A percentile compares a stretch with the other conserved stretches of the same genome.
These are phyloP conservation scores for Pseudocercospora eumusae DNA, from an alignment of 2,329 filamentous ascomycete genomes.

Conservation along the genomic window DNA sequence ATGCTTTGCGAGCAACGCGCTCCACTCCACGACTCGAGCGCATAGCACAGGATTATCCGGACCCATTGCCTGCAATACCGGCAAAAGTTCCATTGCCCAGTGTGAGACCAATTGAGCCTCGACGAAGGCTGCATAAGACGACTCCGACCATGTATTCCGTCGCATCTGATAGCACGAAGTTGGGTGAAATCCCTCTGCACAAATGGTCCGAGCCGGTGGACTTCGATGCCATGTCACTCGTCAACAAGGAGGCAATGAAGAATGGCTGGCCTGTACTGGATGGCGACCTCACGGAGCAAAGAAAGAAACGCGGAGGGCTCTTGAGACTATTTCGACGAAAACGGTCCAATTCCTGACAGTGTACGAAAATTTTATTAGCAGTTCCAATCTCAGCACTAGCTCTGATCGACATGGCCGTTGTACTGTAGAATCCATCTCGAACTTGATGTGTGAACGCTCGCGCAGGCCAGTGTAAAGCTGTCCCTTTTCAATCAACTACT, in stretches of 20 bases:
- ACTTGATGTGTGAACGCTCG: not conserved
- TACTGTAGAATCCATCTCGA: not conserved
- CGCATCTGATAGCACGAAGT: constrained; percentile 50
- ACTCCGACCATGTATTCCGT: constrained; percentile 48
- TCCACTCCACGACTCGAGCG: constrained; percentile 23
- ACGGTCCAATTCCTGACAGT: not conserved
- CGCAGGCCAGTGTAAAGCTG: not conserved
- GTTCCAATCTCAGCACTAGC: not conserved
- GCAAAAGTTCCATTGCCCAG: constrained; percentile 10
- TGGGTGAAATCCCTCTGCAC: constrained; percentile 52
- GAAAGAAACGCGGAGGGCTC: constrained; percentile 27
- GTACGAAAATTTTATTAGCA: not conserved
- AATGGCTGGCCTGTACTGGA: constrained; percentile 34
- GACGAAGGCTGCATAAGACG: constrained; percentile 34
- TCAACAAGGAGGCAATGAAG: constrained; percentile 44
- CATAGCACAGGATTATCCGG: not conserved
- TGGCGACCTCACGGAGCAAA: not conserved
- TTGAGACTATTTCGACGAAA: constrained; percentile 29
- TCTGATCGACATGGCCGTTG: not conserved
- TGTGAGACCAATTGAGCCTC: constrained; percentile 23
- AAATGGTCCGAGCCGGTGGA: constrained; percentile 49
- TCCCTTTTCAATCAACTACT: not conserved
- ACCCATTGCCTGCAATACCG: constrained; percentile 12
- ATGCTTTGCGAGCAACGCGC: constrained; percentile 14
- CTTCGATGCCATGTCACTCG: constrained; percentile 44